Evolutionary conservation across 2,329 filamentous ascomycete genomes (phyloP), one percentile per base, ranked within the genome.

Genomic region (Diaporthe citri): DNA sequence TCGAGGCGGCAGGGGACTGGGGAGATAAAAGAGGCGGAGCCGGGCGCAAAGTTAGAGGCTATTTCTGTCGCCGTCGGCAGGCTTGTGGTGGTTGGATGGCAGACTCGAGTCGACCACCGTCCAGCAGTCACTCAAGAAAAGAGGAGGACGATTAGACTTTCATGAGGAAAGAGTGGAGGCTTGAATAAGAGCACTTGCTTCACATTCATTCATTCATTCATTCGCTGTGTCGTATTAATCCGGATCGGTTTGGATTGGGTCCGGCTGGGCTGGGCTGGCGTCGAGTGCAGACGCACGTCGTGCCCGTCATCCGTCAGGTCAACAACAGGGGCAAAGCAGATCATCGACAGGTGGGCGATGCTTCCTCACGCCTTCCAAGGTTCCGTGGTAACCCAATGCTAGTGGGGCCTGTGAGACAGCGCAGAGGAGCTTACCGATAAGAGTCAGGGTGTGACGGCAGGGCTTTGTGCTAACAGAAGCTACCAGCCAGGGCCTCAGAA

Each of bases 381-480:
- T 39, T 67, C 62, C 43, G 13, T 39, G 62, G 62, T 51, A 25
- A 67, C 62, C 62, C 62, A 66, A 43, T 10, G 43, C 41, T 36
- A 36, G 60, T 67, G 43, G 43, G 62, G 31, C 60, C 25, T 2
- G 60, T n/a, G 22, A 64, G 60, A 64, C 60, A 64, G 60, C 41
- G 4, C 41, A 48, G 60, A 64, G 43, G 62, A 36, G 25, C 31
- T 17, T 17, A 2, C 20, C 34, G 43, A 51, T 67, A 67, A 67
- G 62, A 7, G 1, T 2, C 12, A 10, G 3, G 1, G 60, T 25
- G 43, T 25, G 5, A 20, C 0, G 12, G n/a, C 3, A n/a, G 20
- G 10, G 17, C 43, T n/a, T 17, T 1, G 4, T 52, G 59, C 41
- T 69, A 52, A 55, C 48, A 69, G 36, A 12, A 6, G 64, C 31